phyloP scores from a whole-genome alignment of 306 rosid genomes.

The Sicyos edulis region DNA sequence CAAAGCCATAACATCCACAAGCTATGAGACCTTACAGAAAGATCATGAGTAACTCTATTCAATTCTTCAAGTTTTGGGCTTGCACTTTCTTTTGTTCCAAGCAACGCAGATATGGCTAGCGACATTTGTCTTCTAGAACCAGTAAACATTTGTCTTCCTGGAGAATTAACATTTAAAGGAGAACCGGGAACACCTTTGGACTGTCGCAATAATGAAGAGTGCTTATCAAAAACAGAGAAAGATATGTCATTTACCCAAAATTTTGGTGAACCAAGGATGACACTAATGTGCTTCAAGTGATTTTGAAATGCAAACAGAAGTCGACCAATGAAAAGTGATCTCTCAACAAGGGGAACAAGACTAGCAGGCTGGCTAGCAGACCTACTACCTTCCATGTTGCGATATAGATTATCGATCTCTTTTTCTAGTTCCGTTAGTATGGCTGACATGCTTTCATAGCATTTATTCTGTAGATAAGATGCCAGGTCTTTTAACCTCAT shows the following conservation, averaged over 20 bases:
- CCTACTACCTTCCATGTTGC: conserved; percentile 40
- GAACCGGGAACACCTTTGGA: conserved; percentile 53
- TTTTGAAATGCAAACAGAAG: conserved; percentile 78
- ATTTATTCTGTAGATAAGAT: conserved; percentile 70
- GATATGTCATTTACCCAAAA: conserved; percentile 60
- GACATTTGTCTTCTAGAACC: conserved; percentile 54
- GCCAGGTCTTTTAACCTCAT: conserved; percentile 67
- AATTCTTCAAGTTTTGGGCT: conserved; percentile 78
- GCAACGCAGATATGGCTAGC: conserved; percentile 64
- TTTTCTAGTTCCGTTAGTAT: conserved; percentile 50
- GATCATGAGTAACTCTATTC: conserved; percentile 54
- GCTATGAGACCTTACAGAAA: conserved; percentile 71
- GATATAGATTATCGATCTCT: conserved; percentile 56
- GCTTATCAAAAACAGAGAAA: conserved; percentile 47
- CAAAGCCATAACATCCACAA: conserved; percentile 89
- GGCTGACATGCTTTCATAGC: conserved; percentile 55
- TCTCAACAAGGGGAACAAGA: conserved; percentile 51
- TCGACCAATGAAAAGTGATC: conserved; percentile 87
- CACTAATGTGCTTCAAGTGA: conserved; percentile 78
- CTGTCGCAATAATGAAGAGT: conserved; percentile 54
- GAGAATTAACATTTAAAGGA: conserved; percentile 39
- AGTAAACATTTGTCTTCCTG: conserved; percentile 39
- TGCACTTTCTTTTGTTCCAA: conserved; percentile 68
- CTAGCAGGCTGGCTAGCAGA: conserved; percentile 31
- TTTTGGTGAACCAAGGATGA: conserved; percentile 82